Evolutionary conservation across 139 green algal genomes (phyloP), one percentile per base, ranked within the genome.

Genomic region (Pycnococcus provasolii): DNA sequence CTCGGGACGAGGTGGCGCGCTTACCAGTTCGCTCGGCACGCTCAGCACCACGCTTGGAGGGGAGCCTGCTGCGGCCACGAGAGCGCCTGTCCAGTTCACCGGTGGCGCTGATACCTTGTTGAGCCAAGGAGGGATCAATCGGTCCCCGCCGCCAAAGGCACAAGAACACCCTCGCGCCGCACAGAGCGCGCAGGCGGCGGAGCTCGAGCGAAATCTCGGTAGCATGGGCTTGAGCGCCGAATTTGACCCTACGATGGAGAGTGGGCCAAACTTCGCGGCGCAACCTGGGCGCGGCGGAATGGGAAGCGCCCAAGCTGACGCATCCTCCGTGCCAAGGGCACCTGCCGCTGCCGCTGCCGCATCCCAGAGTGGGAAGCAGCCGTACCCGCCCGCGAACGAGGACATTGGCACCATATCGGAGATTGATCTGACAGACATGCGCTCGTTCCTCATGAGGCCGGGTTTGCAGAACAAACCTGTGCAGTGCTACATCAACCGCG

Each of bases 401-500:
- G 50, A 45, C 39, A 1, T 15, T 13, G 47, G 46, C 58, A 51
- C 58, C 41, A 47, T 43, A 9, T 45, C 55, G 6, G 58, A 74
- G 40, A 41, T 83, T 0, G 76, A 84, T 53, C 39, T 80, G 9
- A 73, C 60, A 5, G 75, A 88, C 71, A 79, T 82, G 47, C 62
- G 58, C 40, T 45, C 57, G 0, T 91, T 90, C 58, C 57, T 91
- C 4, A 68, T 76, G 50, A 45, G 73, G 45, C 84, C 85, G 0
- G 86, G 79, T 2, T 78, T 79, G 1, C 69, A 75, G 45, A 74
- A 70, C 44, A 80, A 72, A 42, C 70, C 83, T 0, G 66, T 93
- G 46, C 72, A 84, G 61, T 96, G 90, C 81, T 79, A 83, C 58
- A 93, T 95, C 43, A 59, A 86, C n/a, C 78, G 90, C 37, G 77